phyloP scores from a whole-genome alignment of 1,284 basidiomycete species.

The Ceratobasidium theobromae region DNA sequence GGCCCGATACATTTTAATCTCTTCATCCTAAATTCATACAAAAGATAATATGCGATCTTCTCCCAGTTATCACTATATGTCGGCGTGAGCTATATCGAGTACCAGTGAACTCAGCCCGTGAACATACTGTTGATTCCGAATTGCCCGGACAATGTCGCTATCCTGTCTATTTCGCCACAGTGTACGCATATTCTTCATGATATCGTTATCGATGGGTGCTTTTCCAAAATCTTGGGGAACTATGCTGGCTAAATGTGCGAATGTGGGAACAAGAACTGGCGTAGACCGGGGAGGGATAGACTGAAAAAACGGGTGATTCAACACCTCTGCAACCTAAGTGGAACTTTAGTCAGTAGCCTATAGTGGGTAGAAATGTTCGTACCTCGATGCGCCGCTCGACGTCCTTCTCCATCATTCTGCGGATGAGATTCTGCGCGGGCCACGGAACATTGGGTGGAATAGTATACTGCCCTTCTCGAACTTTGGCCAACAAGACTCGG shows the following conservation, averaged over 20 bases:
- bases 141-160: slow-evolving; percentile 65
- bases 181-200: slow-evolving; percentile 87
- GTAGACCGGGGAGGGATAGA: slow-evolving; percentile 56
- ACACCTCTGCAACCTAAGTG: slow-evolving; percentile 83
- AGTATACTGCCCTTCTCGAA: slow-evolving; percentile 77
- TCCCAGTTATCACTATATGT: slow-evolving; percentile 77
- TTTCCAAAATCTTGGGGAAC: slow-evolving; percentile 53
- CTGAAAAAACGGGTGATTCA: slow-evolving; percentile 86
- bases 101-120: not conserved
- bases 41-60: slow-evolving; percentile 87
- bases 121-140: slow-evolving; percentile 50
- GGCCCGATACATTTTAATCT: slow-evolving; percentile 52
- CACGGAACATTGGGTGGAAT: slow-evolving; percentile 82
- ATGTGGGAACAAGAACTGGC: slow-evolving; percentile 57
- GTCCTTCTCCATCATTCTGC: slow-evolving; percentile 85
- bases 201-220: slow-evolving; percentile 75
- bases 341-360: not conserved
- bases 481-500: slow-evolving; percentile 75
- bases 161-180: slow-evolving; percentile 83
- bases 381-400: slow-evolving; percentile 78
- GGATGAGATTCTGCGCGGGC: slow-evolving; percentile 80
- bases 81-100: not conserved
- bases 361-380: slow-evolving; percentile 33
- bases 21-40: slow-evolving; percentile 74
- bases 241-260: slow-evolving; percentile 68